Evolutionary conservation across 371 early-diverging fungal genomes (phyloP), one percentile per base, ranked within the genome.

Genomic region (Entomophthora muscae): DNA sequence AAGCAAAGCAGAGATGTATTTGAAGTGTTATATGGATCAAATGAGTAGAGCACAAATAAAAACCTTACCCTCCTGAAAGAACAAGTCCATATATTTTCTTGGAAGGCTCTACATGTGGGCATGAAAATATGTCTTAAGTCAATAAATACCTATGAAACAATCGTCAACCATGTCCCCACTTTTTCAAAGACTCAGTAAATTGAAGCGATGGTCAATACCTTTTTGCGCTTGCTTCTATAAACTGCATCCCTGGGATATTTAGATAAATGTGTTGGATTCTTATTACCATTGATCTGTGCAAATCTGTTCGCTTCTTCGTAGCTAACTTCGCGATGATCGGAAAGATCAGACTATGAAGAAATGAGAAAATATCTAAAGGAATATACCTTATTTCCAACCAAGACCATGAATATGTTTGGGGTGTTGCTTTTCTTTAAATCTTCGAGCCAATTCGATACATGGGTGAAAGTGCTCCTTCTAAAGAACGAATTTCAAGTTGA

Each of bases 311-410:
- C 89, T 69, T 83, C 84, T 56, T 83, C 71, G 63, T 74, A 76
- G 1, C 80, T 71, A 0, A 89, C 83, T 69, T 79, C 77, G 7
- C 83, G 73, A 63, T 81, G 77, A 30, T 78, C 78, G 22, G 28
- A 55, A 3, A 55, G 55, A 55, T 55, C 55, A n/a, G 28, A 10
- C 55, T 55, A 55, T n/a, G n/a, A n/a, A n/a, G n/a, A 55, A 24
- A 55, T 10, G 22, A 3, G 21, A 24, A 55, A 55, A 55, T 10
- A 55, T 27, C 10, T 42, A 42, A 42, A 42, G 28, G 21, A 26
- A n/a, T 55, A 55, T 27, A 71, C 73, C 62, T 88, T 88, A 66
- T 86, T 85, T 0, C 88, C 86, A n/a, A 88, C 82, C 54, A 86
- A 59, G 51, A 85, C 78, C 53, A 79, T 75, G 31, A 82, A 79